Base-by-base conservation (phyloP, 2,329 filamentous ascomycete genomes). In the Cladophialophora immunda region DNA sequence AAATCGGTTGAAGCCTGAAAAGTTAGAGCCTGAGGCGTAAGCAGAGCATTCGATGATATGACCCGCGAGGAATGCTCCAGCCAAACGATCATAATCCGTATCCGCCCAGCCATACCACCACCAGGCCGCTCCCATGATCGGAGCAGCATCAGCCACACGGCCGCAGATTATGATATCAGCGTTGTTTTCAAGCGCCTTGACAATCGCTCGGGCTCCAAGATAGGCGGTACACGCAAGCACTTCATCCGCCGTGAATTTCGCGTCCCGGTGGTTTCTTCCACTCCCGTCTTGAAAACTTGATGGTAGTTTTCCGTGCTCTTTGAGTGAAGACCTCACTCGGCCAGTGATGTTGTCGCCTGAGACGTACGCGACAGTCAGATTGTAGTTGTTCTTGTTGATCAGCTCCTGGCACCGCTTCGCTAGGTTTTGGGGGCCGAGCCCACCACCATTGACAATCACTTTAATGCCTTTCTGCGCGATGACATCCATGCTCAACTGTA, bases 361-460 rank as follows among this genome's bases (percentile, higher is more conserved):
- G 30, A 32, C 30, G 30, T 32, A 32, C 30, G 30, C 30, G 4
- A 32, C 30, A 4, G 4, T 32, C 5, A 32, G 30, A 32, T 32
- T 32, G 30, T 32, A 32, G 30, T 9, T 9, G 30, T 9, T 4
- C 30, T 32, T 9, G 5, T 4, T 32, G 30, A 32, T 9, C 30
- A 32, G 30, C 4, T 9, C 5, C 30, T 32, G 30, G 30, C 4
- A 4, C 9, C 9, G 4, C 5, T 81, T 70, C 1, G 85, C 83
- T 9, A 88, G 72, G 0, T 81, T 83, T 64, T 79, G 78, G 0
- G 86, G 86, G 65, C 87, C 84, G 15, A 84, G 79, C 2, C 82
- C 84, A 0, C 86, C 86, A 2, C 86, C 86, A 69, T 88, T 87
- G 63, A 86, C 77, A 29, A 86, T 78, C 8, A 87, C 77, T 67